These are phyloP conservation scores for Penicillium sp. DNA, from an alignment of 2,329 filamentous ascomycete species.

Conservation along the genomic window DNA sequence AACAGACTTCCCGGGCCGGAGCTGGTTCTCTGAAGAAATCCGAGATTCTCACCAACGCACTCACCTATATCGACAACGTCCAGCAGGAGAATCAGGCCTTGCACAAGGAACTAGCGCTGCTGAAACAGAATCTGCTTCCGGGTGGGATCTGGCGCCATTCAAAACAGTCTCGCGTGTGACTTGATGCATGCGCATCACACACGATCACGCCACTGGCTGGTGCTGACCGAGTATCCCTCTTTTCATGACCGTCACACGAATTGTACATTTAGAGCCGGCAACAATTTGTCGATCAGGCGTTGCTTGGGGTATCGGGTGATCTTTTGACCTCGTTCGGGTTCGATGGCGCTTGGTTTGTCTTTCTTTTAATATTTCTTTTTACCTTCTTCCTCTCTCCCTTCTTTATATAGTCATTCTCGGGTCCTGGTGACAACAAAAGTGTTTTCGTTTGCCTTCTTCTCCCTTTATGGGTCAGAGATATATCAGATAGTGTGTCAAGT, in stretches of 20 bases:
- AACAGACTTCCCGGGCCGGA: constrained; percentile 27
- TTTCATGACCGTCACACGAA: constrained; percentile 24
- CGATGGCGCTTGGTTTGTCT: constrained; percentile 6
- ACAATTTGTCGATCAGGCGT: constrained; percentile 14
- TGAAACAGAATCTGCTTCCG: constrained; percentile 34
- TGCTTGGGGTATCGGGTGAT: background rate
- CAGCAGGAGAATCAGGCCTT: constrained; percentile 40
- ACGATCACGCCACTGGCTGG: constrained; percentile 1
- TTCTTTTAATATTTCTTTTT: constrained; percentile 9
- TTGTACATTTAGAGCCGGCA: constrained; percentile 15
- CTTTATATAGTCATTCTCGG: constrained; percentile 13
- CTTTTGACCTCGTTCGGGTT: constrained; percentile 4
- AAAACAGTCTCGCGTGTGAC: constrained; percentile 18
- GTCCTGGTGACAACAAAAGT: constrained; percentile 31
- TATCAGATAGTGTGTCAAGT: constrained; percentile 23
- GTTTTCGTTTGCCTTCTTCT: constrained; percentile 22
- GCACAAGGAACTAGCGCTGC: constrained; percentile 36
- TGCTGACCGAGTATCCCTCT: background rate
- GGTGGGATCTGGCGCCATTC: constrained; percentile 29
- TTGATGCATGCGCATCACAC: background rate
- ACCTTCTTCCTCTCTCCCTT: constrained; percentile 18
- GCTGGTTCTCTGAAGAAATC: constrained; percentile 43
- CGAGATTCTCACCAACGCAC: constrained; percentile 42
- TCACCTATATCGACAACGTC: constrained; percentile 41
- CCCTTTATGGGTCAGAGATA: constrained; percentile 6